Evolutionary conservation across 495 filamentous ascomycete species (phyloP).

Genomic region (Hypoxylon perforatum): DNA sequence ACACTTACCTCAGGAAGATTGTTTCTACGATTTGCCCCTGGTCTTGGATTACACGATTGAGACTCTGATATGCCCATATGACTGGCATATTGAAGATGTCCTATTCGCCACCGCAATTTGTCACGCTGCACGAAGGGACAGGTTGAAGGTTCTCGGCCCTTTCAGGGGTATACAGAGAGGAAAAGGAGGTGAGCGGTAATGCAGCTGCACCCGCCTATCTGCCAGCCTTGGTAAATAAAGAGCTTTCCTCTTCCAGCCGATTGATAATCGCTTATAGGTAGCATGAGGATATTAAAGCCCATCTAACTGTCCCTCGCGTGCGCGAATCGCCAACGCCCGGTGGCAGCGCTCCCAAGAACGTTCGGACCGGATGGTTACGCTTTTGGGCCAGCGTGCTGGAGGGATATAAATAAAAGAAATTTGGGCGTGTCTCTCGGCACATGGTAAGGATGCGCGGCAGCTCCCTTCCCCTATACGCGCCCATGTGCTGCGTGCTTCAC

Average conservation of each 20-base stretch:
- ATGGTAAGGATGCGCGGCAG: slow-evolving; percentile 7
- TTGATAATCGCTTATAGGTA: slow-evolving; percentile 41
- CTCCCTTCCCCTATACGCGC: slow-evolving; percentile 11
- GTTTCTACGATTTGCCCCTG: neutral
- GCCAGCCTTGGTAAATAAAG: slow-evolving; percentile 3
- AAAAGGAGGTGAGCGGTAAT: slow-evolving; percentile 10
- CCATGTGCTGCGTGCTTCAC: slow-evolving; percentile 13
- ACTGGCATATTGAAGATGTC: slow-evolving; percentile 7
- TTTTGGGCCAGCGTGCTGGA: slow-evolving; percentile 5
- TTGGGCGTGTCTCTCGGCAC: slow-evolving; percentile 28
- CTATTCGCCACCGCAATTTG: slow-evolving; percentile 39
- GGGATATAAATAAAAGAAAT: slow-evolving; percentile 40
- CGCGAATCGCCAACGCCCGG: slow-evolving; percentile 18
- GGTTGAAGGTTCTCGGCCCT: slow-evolving; percentile 30
- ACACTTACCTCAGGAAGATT: no score
- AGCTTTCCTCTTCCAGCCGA: slow-evolving; percentile 9
- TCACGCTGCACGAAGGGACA: slow-evolving; percentile 24
- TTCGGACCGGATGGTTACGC: slow-evolving; percentile 10
- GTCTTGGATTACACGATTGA: neutral
- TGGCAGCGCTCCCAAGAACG: slow-evolving; percentile 7
- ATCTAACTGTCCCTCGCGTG: slow-evolving; percentile 27
- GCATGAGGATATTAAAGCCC: slow-evolving; percentile 26
- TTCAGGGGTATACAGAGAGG: slow-evolving; percentile 16
- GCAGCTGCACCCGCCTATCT: slow-evolving; percentile 2
- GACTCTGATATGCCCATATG: slow-evolving; percentile 17